Percentiles rank a stretch among this genome's conserved stretches.
Conservation (phyloP, 2,329 filamentous ascomycete genomes). For the Iodosphaeria phyllophila region DNA sequence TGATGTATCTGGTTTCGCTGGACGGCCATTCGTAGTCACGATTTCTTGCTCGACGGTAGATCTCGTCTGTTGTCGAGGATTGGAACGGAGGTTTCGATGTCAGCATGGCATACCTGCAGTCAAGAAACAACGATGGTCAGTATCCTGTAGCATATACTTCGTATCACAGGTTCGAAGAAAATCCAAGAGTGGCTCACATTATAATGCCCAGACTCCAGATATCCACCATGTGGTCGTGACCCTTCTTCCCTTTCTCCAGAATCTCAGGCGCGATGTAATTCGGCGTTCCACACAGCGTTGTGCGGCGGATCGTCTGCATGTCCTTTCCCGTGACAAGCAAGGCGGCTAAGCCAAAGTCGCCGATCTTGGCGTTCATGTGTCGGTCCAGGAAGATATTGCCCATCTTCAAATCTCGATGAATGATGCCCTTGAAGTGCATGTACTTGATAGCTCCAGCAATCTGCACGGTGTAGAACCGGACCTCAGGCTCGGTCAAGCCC, state of each 20-base stretch:
- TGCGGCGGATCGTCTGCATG: constrained; percentile 65
- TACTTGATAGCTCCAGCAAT: constrained; percentile 96
- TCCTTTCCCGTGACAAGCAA: constrained; percentile 83
- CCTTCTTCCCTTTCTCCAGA: constrained; percentile 79
- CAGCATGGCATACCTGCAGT: constrained; percentile 70
- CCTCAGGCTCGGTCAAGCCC: constrained; percentile 81
- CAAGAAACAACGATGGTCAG: background rate
- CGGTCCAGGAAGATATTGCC: constrained; percentile 92
- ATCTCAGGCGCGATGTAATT: constrained; percentile 98
- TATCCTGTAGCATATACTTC: too few relatives aligned
- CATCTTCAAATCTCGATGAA: constrained; percentile 93
- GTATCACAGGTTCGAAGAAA: too few relatives aligned
- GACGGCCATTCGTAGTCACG: constrained; percentile 69
- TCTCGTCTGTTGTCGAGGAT: constrained; percentile 72
- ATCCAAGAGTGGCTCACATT: constrained; percentile 41
- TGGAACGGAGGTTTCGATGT: constrained; percentile 95
- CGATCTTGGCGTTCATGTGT: constrained; percentile 94
- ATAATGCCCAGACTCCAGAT: constrained; percentile 98
- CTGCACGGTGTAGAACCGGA: constrained; percentile 83
- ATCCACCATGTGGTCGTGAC: constrained; percentile 94
- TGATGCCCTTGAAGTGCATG: constrained; percentile 87
- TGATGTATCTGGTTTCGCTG: constrained; percentile 50
- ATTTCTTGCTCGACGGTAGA: constrained; percentile 52
- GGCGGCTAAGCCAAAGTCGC: constrained; percentile 89
- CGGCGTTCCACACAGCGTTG: constrained; percentile 87